A percentile compares a stretch with the other conserved stretches of the same genome.
These are phyloP conservation scores for Clarireedia homoeocarpa DNA, from an alignment of 2,329 filamentous ascomycete species.

Conservation along the genomic window DNA sequence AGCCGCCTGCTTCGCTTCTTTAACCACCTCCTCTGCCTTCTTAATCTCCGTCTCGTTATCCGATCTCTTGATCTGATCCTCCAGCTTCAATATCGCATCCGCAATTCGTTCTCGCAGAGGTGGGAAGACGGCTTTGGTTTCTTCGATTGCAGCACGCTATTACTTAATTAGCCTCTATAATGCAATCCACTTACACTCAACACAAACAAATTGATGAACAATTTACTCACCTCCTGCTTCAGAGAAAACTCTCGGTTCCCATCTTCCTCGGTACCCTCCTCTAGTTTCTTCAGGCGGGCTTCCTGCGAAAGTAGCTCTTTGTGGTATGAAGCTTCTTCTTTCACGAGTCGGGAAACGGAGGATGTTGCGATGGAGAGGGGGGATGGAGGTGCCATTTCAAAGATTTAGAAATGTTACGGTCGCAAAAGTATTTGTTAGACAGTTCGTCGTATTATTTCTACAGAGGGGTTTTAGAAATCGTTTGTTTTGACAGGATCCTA, in stretches of 20 bases:
- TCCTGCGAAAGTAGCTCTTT: slow-evolving; percentile 74
- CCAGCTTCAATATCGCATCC: slow-evolving; percentile 63
- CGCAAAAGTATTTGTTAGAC: no score
- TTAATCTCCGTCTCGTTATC: slow-evolving; percentile 42
- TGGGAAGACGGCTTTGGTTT: slow-evolving; percentile 78
- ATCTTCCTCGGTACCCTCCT: slow-evolving; percentile 46
- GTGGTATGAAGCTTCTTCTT: slow-evolving; percentile 87
- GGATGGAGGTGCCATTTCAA: slow-evolving; percentile 65
- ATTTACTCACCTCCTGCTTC: slow-evolving; percentile 69
- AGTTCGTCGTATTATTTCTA: no score
- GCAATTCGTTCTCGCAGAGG: slow-evolving; percentile 63
- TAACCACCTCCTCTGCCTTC: slow-evolving; percentile 45
- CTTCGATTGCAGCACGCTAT: slow-evolving; percentile 54
- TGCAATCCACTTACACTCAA: not conserved
- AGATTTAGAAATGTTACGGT: no score
- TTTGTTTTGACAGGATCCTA: no score
- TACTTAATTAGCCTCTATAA: slow-evolving; percentile 1
- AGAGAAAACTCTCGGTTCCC: slow-evolving; percentile 72
- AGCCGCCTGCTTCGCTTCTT: slow-evolving; percentile 37
- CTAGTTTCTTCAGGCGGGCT: slow-evolving; percentile 55
- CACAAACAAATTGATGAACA: not conserved
- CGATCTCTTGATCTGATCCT: slow-evolving; percentile 62
- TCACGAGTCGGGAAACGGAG: slow-evolving; percentile 75
- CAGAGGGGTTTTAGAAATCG: no score
- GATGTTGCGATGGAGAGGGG: slow-evolving; percentile 72